A percentile compares a stretch with the other conserved stretches of the same genome.
phyloP scores from a whole-genome alignment of 1,284 basidiomycete genomes.

The Polyporus tsugae region DNA sequence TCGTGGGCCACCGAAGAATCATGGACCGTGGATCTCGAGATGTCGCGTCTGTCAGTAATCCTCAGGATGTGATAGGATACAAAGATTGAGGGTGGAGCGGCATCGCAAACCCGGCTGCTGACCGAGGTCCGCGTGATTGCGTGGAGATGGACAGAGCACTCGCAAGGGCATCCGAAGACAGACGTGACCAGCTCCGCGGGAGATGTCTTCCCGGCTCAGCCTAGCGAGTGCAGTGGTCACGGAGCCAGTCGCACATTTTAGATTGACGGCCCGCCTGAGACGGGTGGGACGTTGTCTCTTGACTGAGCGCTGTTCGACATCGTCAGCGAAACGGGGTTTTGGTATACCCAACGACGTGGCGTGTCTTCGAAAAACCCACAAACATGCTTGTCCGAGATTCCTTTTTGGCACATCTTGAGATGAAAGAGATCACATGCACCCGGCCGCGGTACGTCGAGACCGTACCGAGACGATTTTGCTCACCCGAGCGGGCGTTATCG shows the following conservation, averaged over 20 bases:
- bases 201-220: neutral
- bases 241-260: conserved; percentile 9
- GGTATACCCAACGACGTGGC: conserved; percentile 6
- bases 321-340: conserved; percentile 4
- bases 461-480: neutral
- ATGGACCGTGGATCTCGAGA: conserved; percentile 16
- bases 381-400: neutral
- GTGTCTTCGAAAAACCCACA: neutral
- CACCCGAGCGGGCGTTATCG: conserved; percentile 3
- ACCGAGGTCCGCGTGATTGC: conserved; percentile 19
- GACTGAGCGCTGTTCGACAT: neutral
- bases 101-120: conserved; percentile 15
- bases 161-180: neutral
- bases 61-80: conserved; percentile 26
- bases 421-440: neutral
- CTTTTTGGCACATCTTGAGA: neutral
- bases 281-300: neutral
- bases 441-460: conserved; percentile 1
- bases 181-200: neutral
- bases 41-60: conserved; percentile 18
- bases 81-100: neutral
- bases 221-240: neutral
- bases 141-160: conserved; percentile 6
- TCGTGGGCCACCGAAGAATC: conserved; percentile 14
- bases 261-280: neutral